Evolutionary conservation across 768 basidiomycete genomes (phyloP).

Genomic region (Mycena capillaripes): DNA sequence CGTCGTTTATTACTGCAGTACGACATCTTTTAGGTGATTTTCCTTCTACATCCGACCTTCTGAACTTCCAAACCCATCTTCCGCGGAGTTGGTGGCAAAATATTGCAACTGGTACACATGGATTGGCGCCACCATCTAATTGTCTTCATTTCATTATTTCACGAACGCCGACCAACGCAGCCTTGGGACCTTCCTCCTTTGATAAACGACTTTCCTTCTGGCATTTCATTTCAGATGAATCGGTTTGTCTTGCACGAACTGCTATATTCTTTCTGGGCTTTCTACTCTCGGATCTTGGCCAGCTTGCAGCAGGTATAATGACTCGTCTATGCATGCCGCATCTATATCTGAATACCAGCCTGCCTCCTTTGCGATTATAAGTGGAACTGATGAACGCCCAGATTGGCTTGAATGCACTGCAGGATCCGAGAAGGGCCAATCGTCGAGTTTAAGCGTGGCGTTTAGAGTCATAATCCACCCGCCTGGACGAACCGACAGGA

Average conservation of each 20-base stretch:
- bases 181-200: neutral
- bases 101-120: neutral
- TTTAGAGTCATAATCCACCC: neutral
- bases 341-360: conserved; percentile 24
- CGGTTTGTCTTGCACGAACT: neutral
- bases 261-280: neutral
- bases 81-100: neutral
- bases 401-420: conserved; percentile 21
- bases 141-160: neutral
- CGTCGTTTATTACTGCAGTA: no score
- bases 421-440: neutral
- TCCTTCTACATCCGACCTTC: neutral
- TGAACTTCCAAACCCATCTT: neutral
- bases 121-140: conserved; percentile 4
- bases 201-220: neutral
- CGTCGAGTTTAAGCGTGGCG: conserved; percentile 14
- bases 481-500: neutral
- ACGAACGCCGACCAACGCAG: neutral
- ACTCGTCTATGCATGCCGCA: neutral
- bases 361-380: neutral
- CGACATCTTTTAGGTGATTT: neutral
- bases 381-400: conserved; percentile 12
- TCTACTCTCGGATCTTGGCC: no score
- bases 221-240: neutral
- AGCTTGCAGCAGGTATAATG: neutral